phyloP scores from a whole-genome alignment of 1,284 basidiomycete species.

The Tylopilus orsonianus region DNA sequence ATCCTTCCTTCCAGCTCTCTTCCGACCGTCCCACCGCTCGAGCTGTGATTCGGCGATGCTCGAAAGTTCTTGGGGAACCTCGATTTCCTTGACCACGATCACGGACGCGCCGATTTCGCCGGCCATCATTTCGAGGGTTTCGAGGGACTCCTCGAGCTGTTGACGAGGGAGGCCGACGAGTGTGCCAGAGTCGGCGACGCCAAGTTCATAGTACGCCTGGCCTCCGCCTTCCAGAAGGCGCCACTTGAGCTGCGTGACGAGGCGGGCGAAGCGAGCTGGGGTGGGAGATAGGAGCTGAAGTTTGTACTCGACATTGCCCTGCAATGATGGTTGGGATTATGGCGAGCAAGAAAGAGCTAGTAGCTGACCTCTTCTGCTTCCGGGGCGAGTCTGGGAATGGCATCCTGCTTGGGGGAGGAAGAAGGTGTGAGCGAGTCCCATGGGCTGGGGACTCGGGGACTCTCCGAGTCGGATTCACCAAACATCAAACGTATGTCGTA shows the following conservation, averaged over 20 bases:
- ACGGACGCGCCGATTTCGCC: slow-evolving; percentile 88
- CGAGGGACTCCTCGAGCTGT: slow-evolving; percentile 78
- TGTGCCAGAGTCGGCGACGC: slow-evolving; percentile 83
- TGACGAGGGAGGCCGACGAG: slow-evolving; percentile 75
- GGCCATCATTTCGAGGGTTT: slow-evolving; percentile 90
- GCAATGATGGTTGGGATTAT: slow-evolving; percentile 8
- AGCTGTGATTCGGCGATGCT: slow-evolving; percentile 37
- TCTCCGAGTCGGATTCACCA: slow-evolving; percentile 76
- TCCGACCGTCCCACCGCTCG: slow-evolving; percentile 30
- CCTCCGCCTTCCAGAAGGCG: slow-evolving; percentile 88
- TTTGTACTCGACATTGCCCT: slow-evolving; percentile 87
- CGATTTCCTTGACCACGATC: slow-evolving; percentile 83
- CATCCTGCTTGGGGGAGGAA: slow-evolving; percentile 29
- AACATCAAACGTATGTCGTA: slow-evolving; percentile 53
- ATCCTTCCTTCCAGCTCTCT: slow-evolving; percentile 25
- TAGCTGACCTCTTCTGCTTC: slow-evolving; percentile 66
- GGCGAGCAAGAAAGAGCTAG: not conserved
- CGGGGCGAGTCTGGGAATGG: slow-evolving; percentile 64
- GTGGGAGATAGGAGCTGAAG: slow-evolving; percentile 74
- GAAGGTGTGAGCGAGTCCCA: slow-evolving; percentile 67
- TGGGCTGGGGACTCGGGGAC: slow-evolving; percentile 72
- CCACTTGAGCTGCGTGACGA: slow-evolving; percentile 95
- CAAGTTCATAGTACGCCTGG: slow-evolving; percentile 91
- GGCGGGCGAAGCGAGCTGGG: slow-evolving; percentile 68
- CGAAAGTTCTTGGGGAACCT: slow-evolving; percentile 58